phyloP scores from a whole-genome alignment of 805 yeast genomes.

The Sugiyamaella valdiviana region DNA sequence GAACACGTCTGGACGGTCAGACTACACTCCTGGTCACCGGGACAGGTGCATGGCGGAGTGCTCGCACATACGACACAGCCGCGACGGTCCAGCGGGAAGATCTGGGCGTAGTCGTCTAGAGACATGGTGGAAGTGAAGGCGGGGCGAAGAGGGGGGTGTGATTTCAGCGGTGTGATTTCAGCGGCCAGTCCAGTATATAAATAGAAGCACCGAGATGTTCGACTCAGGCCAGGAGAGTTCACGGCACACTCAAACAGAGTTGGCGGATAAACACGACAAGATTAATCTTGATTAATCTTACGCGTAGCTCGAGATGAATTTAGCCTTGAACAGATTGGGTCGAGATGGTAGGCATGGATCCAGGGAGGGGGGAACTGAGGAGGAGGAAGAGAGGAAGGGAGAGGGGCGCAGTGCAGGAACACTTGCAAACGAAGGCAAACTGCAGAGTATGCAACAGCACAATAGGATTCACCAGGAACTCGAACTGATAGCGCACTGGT shows the following conservation, averaged over 20 bases:
- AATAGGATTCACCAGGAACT: too few species aligned
- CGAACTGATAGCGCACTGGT: not conserved
- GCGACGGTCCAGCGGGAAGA: slow-evolving; percentile 8
- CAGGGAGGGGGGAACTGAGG: not conserved
- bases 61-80: slow-evolving; percentile 31
- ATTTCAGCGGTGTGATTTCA: not conserved
- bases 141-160: not conserved
- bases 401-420: not conserved
- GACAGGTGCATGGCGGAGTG: slow-evolving; percentile 45
- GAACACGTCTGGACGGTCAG: slow-evolving; percentile 51
- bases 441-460: too few species aligned
- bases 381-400: not conserved
- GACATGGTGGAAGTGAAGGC: not conserved
- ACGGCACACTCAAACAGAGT: too few species aligned
- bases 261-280: too few species aligned
- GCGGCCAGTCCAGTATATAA: not conserved
- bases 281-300: not conserved
- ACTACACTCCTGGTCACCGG: slow-evolving; percentile 46
- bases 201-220: too few species aligned
- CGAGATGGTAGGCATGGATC: not conserved
- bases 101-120: not conserved
- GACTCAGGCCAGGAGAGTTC: too few species aligned
- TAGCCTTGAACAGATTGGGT: not conserved
- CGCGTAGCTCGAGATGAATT: not conserved
- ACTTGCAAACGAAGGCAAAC: too few species aligned